Base-by-base conservation (phyloP, 345 rosid genomes). In the Orychophragmus violaceus region DNA sequence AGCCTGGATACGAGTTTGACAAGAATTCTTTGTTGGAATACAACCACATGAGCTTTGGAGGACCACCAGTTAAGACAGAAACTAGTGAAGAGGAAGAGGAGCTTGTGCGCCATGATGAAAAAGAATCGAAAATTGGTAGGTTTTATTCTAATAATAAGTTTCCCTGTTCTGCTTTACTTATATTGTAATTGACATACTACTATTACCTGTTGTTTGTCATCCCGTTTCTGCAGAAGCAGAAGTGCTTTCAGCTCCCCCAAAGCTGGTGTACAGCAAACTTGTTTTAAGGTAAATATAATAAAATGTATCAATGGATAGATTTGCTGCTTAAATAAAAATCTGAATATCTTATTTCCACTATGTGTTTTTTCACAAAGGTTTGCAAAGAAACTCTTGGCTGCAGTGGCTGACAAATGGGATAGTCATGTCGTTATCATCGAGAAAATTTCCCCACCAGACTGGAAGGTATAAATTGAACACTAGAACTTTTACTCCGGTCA, bases 231-330 rank as follows among this genome's bases (percentile, higher is more conserved):
- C 85, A 93, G 98, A 93, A 76, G 98, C 91, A 24, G 97, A 90
- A 84, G 91, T 93, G 77, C 93, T 93, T 73, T 79, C 94, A 68
- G 98, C 97, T 73, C 97, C 98, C 59, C 98, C 97, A 19, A 93
- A 88, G 86, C 54, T 93, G 84, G 98, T 93, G 5, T 93, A 93
- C 80, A 93, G 91, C 88, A 93, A 82, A 77, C 85, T 90, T 21
- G 76, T 90, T 69, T 74, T 93, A 84, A 83, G 98, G 98, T 88
- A 77, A n/a, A 80, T 50, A 56, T 53, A n/a, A 6, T 29, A 0
- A 8, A 8, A 49, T 52, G 8, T 58, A 7, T n/a, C 48, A 0
- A 2, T 27, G 8, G 8, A 54, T 36, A 8, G 6, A 21, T 22
- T 18, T 11, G 16, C 8, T 52, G 49, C 62, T 41, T 56, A n/a